Evolutionary conservation across 202 grass and related monocot species (phyloP), one percentile per base, ranked within the genome.

Genomic region (Cymbopogon flexuosus): DNA sequence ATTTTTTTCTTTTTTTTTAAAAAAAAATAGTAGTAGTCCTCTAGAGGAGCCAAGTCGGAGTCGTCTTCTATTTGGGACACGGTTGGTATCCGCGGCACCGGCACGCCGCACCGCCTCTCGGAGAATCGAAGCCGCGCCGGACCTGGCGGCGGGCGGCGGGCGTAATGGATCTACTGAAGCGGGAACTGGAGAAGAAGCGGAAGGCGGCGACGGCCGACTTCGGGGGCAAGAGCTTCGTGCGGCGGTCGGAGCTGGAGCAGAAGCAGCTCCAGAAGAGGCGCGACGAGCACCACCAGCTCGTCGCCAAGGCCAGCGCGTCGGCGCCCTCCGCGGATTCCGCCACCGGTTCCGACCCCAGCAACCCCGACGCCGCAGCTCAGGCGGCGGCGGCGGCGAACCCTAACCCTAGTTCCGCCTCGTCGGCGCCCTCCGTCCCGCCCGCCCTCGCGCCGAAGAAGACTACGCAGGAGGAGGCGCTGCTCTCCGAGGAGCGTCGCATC

Each of bases 221-320:
- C 36, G 92, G 86, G 11, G 90, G 92, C 40, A 89, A 89, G 76
- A 97, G 88, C 84, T 86, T 97, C 68, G 84, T 97, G 22, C 90
- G 86, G 43, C 94, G 92, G 45, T 97, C 92, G 75, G 94, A 97
- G 82, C 93, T 99, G 84, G 96, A 99, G 84, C 87, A 99, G 75
- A 99, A 96, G 88, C 70, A 95, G 86, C 85, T 99, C 70, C 88
- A 99, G 84, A 95, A 96, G 70, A 83, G 92, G 19, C 92, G 82
- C 2, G 88, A 93, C n/a, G 93, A 97, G 78, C 86, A 93, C 29
- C 90, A 86, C 27, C 62, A 81, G 12, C 83, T 79, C 70, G 60
- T 80, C 37, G 31, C 84, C 87, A 99, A 99, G 72, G 78, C 77
- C 23, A 39, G 43, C 45, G 72, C 58, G 23, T 22, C 89, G 22